These are phyloP conservation scores for Neonectria sp. DNA, from an alignment of 2,329 filamentous ascomycete genomes.

Conservation along the genomic window DNA sequence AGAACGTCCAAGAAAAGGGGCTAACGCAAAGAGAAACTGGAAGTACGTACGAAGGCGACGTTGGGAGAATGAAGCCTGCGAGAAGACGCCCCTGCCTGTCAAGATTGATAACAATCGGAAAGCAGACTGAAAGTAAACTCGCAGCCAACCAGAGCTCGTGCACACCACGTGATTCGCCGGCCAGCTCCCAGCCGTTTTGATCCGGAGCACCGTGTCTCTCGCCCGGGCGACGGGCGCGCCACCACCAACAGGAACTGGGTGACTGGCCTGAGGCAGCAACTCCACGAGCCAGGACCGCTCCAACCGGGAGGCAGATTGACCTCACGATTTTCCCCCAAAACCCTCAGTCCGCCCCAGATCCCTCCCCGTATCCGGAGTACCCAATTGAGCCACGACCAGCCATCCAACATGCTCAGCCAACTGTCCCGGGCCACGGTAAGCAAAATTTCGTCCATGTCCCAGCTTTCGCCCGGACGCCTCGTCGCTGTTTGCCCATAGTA, in stretches of 20 bases:
- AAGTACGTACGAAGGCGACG: not conserved
- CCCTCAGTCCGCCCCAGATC: conserved; percentile 52
- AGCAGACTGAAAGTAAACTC: not conserved
- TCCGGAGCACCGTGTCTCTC: conserved; percentile 17
- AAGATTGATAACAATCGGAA: conserved; percentile 8
- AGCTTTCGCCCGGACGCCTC: conserved; percentile 5
- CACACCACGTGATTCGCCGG: conserved; percentile 21
- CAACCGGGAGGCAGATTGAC: conserved; percentile 48
- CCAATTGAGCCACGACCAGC: conserved; percentile 65
- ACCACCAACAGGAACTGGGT: not conserved
- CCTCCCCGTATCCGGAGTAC: conserved; percentile 51
- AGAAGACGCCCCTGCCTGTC: not conserved
- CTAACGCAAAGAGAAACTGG: not conserved
- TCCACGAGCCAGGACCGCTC: conserved; percentile 41
- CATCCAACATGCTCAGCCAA: conserved; percentile 70
- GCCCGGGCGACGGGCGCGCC: conserved; percentile 4
- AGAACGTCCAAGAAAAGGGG: not conserved
- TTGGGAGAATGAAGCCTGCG: not conserved
- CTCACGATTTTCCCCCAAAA: conserved; percentile 64
- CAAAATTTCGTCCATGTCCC: conserved; percentile 34
- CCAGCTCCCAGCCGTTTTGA: conserved; percentile 29
- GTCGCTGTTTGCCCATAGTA: not conserved
- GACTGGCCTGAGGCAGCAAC: conserved; percentile 47
- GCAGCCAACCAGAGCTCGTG: conserved; percentile 7
- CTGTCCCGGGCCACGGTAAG: conserved; percentile 71